A percentile compares a stretch with the other conserved stretches of the same genome.
phyloP scores from a whole-genome alignment of 768 basidiomycete genomes.

The Epithele typhae region DNA sequence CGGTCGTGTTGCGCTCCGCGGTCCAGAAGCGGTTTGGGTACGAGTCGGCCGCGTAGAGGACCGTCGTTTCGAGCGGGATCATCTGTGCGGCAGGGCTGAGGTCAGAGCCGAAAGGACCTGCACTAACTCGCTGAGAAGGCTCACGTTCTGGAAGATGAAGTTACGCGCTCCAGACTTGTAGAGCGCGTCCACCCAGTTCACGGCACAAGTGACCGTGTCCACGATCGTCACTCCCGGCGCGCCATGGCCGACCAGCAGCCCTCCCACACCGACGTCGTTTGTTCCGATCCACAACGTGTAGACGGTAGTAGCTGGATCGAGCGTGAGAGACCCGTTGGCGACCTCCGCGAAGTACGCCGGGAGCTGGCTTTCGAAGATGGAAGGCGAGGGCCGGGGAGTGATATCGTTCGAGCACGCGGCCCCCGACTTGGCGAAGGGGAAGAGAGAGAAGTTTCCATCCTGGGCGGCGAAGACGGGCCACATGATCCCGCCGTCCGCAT shows the following conservation, averaged over 20 bases:
- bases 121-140: constrained; percentile 14
- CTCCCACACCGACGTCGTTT: constrained; percentile 52
- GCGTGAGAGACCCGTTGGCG: constrained; percentile 36
- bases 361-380: constrained; percentile 54
- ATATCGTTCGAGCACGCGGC: constrained; percentile 62
- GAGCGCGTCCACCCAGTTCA: constrained; percentile 54
- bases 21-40: constrained; percentile 33
- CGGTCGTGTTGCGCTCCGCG: constrained; percentile 27
- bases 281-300: constrained; percentile 66
- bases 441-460: constrained; percentile 48
- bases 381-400: constrained; percentile 50
- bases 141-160: constrained; percentile 66
- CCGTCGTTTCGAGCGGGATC: constrained; percentile 28
- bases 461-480: constrained; percentile 60
- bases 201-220: constrained; percentile 51
- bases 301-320: constrained; percentile 43
- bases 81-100: constrained; percentile 21
- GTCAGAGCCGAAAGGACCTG: not conserved
- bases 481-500: constrained; percentile 2
- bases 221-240: constrained; percentile 47
- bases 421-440: constrained; percentile 55
- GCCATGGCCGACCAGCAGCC: constrained; percentile 48
- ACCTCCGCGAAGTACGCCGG: constrained; percentile 45
- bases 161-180: constrained; percentile 59
- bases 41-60: constrained; percentile 28